Evolutionary conservation across 1,284 basidiomycete species (phyloP), one percentile per base, ranked within the genome.

Genomic region (Leccinum solheimii): DNA sequence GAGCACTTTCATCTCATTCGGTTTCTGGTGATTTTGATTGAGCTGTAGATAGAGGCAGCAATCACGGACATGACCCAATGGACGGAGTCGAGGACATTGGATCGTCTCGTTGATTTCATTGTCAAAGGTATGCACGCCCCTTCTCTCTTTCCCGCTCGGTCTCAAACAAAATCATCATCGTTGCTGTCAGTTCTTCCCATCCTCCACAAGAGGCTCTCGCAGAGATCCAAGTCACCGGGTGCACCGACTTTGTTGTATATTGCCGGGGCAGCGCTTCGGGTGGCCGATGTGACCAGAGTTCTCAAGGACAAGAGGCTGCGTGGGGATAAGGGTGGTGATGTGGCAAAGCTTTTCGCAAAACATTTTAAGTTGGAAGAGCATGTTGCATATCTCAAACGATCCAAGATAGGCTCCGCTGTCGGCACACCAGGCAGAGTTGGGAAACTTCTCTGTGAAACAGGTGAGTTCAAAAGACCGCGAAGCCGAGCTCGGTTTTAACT

Each of bases 281-380:
- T 91, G 13, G 86, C 85, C 62, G 90, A 94, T 74, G 82, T 91
- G 48, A 88, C 88, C 48, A 80, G 92, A 60, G 77, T 86, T 56
- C 79, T 94, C 63, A 90, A 83, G 73, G 83, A 86, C 75, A 87
- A 82, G 72, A 83, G 77, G 63, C 78, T 92, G 62, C 78, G 86
- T 67, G 86, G 88, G 57, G 86, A 91, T 57, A 92, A 91, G 73
- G 86, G 91, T 61, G 90, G 88, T 30, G 90, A 93, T 64, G 86
- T 94, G 48, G 92, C 89, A 32, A 95, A 95, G 72, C 81, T 93
- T 36, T 95, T 95, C 69, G 90, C 92, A 51, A 92, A 87, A 75
- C 92, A 95, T 72, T 86, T 93, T 77, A 94, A 93, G 76, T 79
- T 95, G 50, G 79, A 86, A 58, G 88, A 94, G 62, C 92, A 95